Conservation (phyloP, 2,329 filamentous ascomycete genomes). For the Pseudovirgaria hyperparasitica region DNA sequence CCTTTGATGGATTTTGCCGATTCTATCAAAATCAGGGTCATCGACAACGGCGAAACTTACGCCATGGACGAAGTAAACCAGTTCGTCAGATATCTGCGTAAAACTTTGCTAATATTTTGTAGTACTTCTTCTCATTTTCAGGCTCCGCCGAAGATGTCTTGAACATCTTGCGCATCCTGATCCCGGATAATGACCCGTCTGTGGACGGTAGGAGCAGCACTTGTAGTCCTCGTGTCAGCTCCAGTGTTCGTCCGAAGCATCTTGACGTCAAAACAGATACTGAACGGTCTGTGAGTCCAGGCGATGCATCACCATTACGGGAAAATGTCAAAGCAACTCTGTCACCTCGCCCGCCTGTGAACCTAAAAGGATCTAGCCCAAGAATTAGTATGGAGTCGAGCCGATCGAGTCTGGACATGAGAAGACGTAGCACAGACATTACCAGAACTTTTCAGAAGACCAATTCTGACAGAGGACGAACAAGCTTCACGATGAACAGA, state of each 20-base stretch:
- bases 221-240: too few relatives aligned
- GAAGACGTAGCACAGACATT: slow-evolving; percentile 26
- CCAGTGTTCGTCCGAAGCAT: too few relatives aligned
- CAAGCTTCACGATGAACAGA: slow-evolving; percentile 29
- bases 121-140: slow-evolving; percentile 98
- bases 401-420: slow-evolving; percentile 25
- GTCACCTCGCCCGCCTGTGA: slow-evolving; percentile 24
- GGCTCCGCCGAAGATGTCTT: slow-evolving; percentile 73
- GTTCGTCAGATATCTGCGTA: slow-evolving; percentile 3
- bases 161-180: slow-evolving; percentile 58
- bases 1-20: slow-evolving; percentile 85
- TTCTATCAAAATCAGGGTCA: slow-evolving; percentile 83
- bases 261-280: slow-evolving; percentile 31
- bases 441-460: slow-evolving; percentile 2
- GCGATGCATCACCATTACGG: slow-evolving; percentile 15
- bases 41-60: slow-evolving; percentile 89
- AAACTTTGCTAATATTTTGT: slow-evolving; percentile 12
- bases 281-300: slow-evolving; percentile 34
- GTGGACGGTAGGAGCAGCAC: too few relatives aligned
- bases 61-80: slow-evolving; percentile 77
- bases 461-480: slow-evolving; percentile 9
- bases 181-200: slow-evolving; percentile 51
- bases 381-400: slow-evolving; percentile 29
- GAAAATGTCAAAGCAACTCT: slow-evolving; percentile 32
- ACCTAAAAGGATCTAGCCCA: slow-evolving; percentile 21